Evolutionary conservation across 805 yeast species (phyloP).

Genomic region (Candida endomychidarum): DNA sequence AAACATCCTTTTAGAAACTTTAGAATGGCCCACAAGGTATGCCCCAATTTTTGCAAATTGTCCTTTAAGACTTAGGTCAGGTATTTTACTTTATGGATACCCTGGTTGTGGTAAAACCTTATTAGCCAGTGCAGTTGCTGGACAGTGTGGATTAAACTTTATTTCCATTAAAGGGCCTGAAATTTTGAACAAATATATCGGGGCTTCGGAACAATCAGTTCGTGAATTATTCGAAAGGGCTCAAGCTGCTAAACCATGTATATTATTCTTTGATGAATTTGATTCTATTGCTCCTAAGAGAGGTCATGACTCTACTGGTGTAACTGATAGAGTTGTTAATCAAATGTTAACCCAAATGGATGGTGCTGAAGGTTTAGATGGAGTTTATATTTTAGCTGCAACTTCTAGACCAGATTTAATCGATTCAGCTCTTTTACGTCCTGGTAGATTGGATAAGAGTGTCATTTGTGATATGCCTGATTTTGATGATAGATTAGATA

Average conservation of each 20-base stretch:
- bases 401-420: constrained; percentile 94
- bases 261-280: constrained; percentile 90
- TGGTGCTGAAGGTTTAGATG: constrained; percentile 97
- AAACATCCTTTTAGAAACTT: constrained; percentile 72
- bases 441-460: constrained; percentile 93
- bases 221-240: constrained; percentile 93
- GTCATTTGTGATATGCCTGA: constrained; percentile 87
- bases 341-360: constrained; percentile 98
- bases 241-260: constrained; percentile 91
- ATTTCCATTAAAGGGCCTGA: constrained; percentile 96
- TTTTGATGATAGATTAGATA: constrained; percentile 68
- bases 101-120: constrained; percentile 98
- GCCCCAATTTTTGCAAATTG: constrained; percentile 92
- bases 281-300: constrained; percentile 97
- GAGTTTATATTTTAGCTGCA: constrained; percentile 95
- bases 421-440: constrained; percentile 91
- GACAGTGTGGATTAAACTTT: constrained; percentile 90
- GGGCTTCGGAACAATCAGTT: constrained; percentile 94
- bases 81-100: constrained; percentile 86
- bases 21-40: constrained; percentile 96
- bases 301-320: constrained; percentile 98
- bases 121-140: constrained; percentile 89
- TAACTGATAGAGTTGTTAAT: constrained; percentile 95
- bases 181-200: constrained; percentile 90
- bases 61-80: constrained; percentile 85